Percentiles rank a stretch among this genome's conserved stretches.
Conservation (phyloP, 345 rosid species). For the Eucalyptus victrix region DNA sequence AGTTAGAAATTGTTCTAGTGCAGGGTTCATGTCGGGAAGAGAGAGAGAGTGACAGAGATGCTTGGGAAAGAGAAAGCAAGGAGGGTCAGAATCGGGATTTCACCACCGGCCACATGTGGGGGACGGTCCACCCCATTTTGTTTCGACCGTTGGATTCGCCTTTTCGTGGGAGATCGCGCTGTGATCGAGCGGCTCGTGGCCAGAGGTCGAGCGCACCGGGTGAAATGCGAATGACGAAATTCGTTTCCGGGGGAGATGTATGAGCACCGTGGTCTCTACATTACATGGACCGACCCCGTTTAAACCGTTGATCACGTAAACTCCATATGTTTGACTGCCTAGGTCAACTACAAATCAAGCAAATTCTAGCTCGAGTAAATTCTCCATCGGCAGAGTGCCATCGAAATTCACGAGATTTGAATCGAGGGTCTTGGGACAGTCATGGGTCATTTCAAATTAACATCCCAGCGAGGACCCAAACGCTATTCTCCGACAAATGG, state of each 20-base stretch:
- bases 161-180: background rate
- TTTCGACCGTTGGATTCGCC: background rate
- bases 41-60: background rate
- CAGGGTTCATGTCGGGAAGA: background rate
- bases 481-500: background rate
- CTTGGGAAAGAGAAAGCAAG: background rate
- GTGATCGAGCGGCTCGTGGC: background rate
- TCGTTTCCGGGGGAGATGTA: background rate
- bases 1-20: background rate
- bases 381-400: background rate
- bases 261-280: background rate
- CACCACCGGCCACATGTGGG: background rate
- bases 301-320: background rate
- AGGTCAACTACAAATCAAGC: background rate
- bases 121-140: background rate
- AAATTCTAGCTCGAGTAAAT: background rate
- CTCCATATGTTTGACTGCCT: too few species aligned
- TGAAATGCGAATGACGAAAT: background rate
- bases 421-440: background rate
- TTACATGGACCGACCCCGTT: background rate
- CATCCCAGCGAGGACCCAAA: background rate
- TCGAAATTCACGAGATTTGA: background rate
- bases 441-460: background rate
- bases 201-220: background rate
- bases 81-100: background rate